Conservation (phyloP, 352 stramenopile genomes). For the Phytopythium cucurbitacearum region DNA sequence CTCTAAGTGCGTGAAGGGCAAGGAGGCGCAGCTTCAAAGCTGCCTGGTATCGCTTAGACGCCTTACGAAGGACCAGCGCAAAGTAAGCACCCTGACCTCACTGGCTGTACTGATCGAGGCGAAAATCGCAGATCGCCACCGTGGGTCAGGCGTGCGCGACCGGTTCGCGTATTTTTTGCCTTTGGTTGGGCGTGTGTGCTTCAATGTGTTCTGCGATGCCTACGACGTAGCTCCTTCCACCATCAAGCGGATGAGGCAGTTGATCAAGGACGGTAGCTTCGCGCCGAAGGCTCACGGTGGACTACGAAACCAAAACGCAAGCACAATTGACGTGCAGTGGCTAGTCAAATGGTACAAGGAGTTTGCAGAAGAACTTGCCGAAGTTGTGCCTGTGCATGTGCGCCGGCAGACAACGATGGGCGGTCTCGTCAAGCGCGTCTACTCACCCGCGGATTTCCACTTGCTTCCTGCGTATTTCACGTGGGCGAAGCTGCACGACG, state of each 20-base stretch:
- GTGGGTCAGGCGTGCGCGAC: background rate
- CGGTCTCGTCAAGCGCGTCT: slow-evolving; percentile 7
- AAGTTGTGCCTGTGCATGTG: slow-evolving; percentile 6
- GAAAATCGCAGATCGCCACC: background rate
- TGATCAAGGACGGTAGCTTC: slow-evolving; percentile 1
- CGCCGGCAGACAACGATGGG: slow-evolving; percentile 4
- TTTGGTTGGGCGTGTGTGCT: background rate
- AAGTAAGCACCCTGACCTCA: background rate
- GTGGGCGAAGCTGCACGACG: slow-evolving; percentile 7
- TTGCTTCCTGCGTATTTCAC: slow-evolving; percentile 10
- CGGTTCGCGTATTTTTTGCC: background rate
- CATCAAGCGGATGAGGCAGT: background rate
- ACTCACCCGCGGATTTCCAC: slow-evolving; percentile 2
- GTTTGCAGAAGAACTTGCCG: slow-evolving; percentile 4
- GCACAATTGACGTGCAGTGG: background rate
- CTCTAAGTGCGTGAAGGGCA: background rate
- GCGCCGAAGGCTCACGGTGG: background rate
- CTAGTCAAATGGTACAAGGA: slow-evolving; percentile 5
- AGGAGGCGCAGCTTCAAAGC: background rate
- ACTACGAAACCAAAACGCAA: background rate
- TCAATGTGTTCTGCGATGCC: background rate
- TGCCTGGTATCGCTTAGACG: background rate
- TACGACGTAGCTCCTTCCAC: background rate
- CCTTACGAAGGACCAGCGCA: background rate
- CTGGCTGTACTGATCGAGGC: background rate